Conservation (phyloP, 768 basidiomycete genomes). For the Trametes elegans region DNA sequence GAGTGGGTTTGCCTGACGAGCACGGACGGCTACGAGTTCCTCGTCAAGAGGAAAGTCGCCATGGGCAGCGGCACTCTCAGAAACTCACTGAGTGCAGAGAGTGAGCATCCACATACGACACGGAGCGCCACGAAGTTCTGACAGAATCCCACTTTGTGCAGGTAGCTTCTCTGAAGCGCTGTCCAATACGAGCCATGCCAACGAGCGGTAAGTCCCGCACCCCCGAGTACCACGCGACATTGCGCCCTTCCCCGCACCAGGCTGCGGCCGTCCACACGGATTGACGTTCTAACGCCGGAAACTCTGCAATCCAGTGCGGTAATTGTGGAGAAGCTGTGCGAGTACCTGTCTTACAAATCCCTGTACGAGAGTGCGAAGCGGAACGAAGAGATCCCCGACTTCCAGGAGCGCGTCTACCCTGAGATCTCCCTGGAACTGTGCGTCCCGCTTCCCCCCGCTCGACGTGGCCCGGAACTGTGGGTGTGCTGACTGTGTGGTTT, state of each 20-base stretch:
- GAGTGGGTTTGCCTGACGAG: slow-evolving; percentile 80
- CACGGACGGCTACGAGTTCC: slow-evolving; percentile 77
- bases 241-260: too few relatives aligned
- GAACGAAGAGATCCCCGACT: slow-evolving; percentile 84
- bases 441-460: slow-evolving; percentile 31
- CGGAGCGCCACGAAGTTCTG: slow-evolving; percentile 10
- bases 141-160: slow-evolving; percentile 23
- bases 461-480: too few relatives aligned
- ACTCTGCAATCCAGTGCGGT: slow-evolving; percentile 38
- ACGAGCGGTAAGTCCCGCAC: slow-evolving; percentile 56
- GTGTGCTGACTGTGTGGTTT: background rate
- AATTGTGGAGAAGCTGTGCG: slow-evolving; percentile 84
- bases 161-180: slow-evolving; percentile 76
- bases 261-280: too few relatives aligned
- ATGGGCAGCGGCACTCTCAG: slow-evolving; percentile 78
- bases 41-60: slow-evolving; percentile 74
- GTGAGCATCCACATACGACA: slow-evolving; percentile 38
- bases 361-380: slow-evolving; percentile 71
- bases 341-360: slow-evolving; percentile 85
- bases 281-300: too few relatives aligned
- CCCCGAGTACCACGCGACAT: background rate
- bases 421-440: slow-evolving; percentile 90
- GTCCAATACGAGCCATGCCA: slow-evolving; percentile 64
- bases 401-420: slow-evolving; percentile 78
- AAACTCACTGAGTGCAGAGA: slow-evolving; percentile 73